phyloP scores from a whole-genome alignment of 306 rosid species.

The Albizia julibrissin region DNA sequence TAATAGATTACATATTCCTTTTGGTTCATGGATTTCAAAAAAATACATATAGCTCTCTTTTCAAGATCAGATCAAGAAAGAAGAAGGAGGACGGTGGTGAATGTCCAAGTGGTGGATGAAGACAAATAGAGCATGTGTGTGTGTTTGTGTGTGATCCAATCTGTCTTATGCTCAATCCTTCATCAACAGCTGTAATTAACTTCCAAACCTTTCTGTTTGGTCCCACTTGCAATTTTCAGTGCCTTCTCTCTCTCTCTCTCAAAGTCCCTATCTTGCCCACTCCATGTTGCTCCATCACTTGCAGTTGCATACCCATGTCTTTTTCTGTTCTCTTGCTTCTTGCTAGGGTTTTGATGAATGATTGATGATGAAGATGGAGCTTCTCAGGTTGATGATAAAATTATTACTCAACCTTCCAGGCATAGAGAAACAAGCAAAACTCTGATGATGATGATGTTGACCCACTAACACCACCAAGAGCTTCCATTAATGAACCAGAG shows the following conservation, averaged over 20 bases:
- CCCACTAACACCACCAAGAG: constrained; percentile 27
- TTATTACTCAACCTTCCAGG: constrained; percentile 72
- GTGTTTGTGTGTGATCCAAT: constrained; percentile 40
- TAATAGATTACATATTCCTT: constrained; percentile 10
- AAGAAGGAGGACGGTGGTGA: constrained; percentile 33
- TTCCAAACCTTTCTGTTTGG: constrained; percentile 23
- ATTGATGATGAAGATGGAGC: background rate
- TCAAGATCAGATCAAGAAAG: constrained; percentile 61
- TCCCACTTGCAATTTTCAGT: constrained; percentile 33
- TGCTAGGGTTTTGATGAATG: background rate
- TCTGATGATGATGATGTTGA: constrained; percentile 59
- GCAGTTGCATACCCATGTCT: background rate
- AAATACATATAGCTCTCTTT: constrained; percentile 42
- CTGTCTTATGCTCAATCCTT: constrained; percentile 52
- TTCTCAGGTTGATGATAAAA: constrained; percentile 5
- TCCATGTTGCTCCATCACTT: constrained; percentile 5
- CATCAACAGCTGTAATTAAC: constrained; percentile 58
- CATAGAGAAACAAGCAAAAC: constrained; percentile 76
- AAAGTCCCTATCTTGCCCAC: constrained; percentile 16
- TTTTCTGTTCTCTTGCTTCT: background rate
- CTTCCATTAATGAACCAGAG: constrained; percentile 23
- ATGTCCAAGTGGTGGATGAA: constrained; percentile 29
- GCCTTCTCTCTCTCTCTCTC: constrained; percentile 2
- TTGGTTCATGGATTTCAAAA: constrained; percentile 25
- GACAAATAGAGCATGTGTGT: constrained; percentile 53